A percentile compares a stretch with the other conserved stretches of the same genome.
Conservation (phyloP, 2,329 filamentous ascomycete genomes). For the Alternaria alternata region DNA sequence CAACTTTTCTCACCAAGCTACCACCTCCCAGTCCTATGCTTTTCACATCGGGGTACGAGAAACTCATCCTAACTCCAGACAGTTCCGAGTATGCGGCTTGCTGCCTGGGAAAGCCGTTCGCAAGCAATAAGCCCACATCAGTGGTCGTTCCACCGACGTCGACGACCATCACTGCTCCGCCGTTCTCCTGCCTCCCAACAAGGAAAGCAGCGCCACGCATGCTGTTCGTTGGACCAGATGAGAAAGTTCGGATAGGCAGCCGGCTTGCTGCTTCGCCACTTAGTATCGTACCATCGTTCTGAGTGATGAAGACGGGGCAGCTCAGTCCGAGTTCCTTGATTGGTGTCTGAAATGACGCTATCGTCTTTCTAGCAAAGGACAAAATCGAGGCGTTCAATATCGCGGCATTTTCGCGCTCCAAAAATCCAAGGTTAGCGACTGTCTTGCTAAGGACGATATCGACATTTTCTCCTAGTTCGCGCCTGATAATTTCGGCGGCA, state of each 20-base stretch:
- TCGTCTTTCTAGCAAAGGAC: conserved; percentile 56
- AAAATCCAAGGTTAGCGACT: conserved; percentile 60
- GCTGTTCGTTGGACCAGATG: conserved; percentile 62
- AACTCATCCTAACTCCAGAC: conserved; percentile 69
- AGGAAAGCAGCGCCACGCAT: conserved; percentile 60
- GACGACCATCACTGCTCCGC: conserved; percentile 66
- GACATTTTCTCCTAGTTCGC: conserved; percentile 54
- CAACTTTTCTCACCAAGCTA: conserved; percentile 59
- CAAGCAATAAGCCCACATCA: conserved; percentile 68
- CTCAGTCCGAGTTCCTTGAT: conserved; percentile 56
- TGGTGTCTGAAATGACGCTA: conserved; percentile 56
- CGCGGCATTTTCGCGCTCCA: conserved; percentile 61
- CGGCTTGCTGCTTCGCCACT: conserved; percentile 57
- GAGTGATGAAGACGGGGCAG: conserved; percentile 61
- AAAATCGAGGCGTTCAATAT: conserved; percentile 61
- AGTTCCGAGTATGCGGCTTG: conserved; percentile 69
- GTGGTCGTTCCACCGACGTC: conserved; percentile 74
- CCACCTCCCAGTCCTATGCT: conserved; percentile 68
- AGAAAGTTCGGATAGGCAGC: conserved; percentile 61
- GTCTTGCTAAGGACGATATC: conserved; percentile 62
- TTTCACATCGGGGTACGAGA: conserved; percentile 63
- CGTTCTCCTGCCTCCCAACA: conserved; percentile 39
- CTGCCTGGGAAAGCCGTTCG: conserved; percentile 70
- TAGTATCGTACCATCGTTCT: conserved; percentile 62
- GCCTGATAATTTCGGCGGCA: conserved; percentile 58